Evolutionary conservation across 2,329 filamentous ascomycete genomes (phyloP).

Genomic region (Alternaria infectoria): DNA sequence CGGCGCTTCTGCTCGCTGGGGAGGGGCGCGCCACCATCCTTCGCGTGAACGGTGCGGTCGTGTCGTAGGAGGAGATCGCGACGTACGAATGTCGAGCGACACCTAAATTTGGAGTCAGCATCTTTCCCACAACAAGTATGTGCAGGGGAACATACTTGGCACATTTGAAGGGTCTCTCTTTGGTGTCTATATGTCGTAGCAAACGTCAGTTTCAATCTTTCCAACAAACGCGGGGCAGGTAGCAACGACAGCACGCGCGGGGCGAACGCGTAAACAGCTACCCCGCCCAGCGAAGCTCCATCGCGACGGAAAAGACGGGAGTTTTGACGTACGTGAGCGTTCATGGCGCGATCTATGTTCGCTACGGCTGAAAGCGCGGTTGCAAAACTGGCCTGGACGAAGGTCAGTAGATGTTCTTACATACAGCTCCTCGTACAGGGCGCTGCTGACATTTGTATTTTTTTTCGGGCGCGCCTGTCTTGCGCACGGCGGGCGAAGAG

Average conservation of each 20-base stretch:
- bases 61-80: slow-evolving; percentile 95
- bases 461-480: slow-evolving; percentile 81
- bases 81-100: slow-evolving; percentile 96
- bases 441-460: slow-evolving; percentile 83
- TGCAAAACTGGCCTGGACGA: slow-evolving; percentile 76
- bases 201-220: too few species aligned
- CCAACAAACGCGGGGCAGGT: background rate
- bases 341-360: slow-evolving; percentile 98
- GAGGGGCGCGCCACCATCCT: slow-evolving; percentile 92
- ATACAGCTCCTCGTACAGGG: background rate
- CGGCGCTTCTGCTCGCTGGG: slow-evolving; percentile 94
- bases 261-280: slow-evolving; percentile 41
- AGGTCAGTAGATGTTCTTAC: background rate
- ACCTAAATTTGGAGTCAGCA: slow-evolving; percentile 69
- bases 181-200: slow-evolving; percentile 72
- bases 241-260: slow-evolving; percentile 45
- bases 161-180: slow-evolving; percentile 98
- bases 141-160: background rate
- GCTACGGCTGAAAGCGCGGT: slow-evolving; percentile 94
- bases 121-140: too few species aligned
- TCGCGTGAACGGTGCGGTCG: slow-evolving; percentile 97
- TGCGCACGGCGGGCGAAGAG: slow-evolving; percentile 73
- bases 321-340: slow-evolving; percentile 83
- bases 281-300: slow-evolving; percentile 33
- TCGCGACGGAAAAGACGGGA: slow-evolving; percentile 18